phyloP scores from a whole-genome alignment of 441 rosid genomes.

The Syzygium malaccense region DNA sequence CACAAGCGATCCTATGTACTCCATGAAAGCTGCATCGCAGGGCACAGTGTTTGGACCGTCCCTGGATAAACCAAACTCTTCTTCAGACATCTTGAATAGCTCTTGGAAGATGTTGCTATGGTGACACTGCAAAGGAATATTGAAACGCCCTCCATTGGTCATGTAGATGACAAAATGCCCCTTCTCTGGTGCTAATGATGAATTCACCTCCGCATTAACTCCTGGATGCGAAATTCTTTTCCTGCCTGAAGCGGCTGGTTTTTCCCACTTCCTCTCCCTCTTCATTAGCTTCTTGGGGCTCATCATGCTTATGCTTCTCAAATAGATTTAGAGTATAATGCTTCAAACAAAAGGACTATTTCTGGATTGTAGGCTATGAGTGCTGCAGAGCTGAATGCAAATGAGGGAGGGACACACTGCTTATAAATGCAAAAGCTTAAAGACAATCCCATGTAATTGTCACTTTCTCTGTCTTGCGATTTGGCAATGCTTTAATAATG shows the following conservation, averaged over 20 bases:
- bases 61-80: neutral
- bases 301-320: neutral
- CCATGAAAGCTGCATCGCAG: neutral
- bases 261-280: slow-evolving; percentile 23
- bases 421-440: too few species aligned
- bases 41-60: neutral
- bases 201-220: neutral
- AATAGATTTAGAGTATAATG: neutral
- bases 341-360: neutral
- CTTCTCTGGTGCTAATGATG: neutral
- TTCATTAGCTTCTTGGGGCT: slow-evolving; percentile 7
- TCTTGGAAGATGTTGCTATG: neutral
- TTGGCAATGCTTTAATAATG: too few species aligned
- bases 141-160: neutral
- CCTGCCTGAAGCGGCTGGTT: neutral
- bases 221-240: neutral
- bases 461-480: too few species aligned
- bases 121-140: neutral
- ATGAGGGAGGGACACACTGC: too few species aligned
- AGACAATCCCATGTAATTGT: too few species aligned
- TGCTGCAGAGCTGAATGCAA: too few species aligned
- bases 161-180: neutral
- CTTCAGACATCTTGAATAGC: neutral
- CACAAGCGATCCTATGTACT: neutral
- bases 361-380: neutral